Conservation (phyloP, 1,284 basidiomycete species). For the Athelia psychrophila region DNA sequence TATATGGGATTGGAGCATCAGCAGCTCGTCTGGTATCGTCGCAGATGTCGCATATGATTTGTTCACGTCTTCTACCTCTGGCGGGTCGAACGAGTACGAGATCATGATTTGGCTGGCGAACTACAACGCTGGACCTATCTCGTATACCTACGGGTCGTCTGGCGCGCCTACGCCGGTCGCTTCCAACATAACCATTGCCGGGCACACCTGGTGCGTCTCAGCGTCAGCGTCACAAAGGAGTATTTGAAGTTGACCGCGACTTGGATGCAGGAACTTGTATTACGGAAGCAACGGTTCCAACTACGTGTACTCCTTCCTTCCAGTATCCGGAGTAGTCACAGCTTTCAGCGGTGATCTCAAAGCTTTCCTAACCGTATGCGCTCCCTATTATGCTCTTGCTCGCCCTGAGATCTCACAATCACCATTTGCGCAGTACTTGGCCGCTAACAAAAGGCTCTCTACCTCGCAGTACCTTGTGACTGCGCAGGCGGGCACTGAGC, state of each 20-base stretch:
- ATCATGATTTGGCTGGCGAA: constrained; percentile 70
- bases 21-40: constrained; percentile 29
- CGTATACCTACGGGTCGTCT: constrained; percentile 38
- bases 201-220: constrained; percentile 41
- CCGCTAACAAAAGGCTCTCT: constrained; percentile 39
- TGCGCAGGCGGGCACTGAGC: constrained; percentile 44
- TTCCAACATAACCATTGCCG: constrained; percentile 43
- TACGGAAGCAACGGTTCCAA: constrained; percentile 54
- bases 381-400: neutral
- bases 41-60: constrained; percentile 61
- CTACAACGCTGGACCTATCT: constrained; percentile 57
- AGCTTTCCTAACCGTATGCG: constrained; percentile 47
- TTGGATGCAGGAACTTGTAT: constrained; percentile 48
- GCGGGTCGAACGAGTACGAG: constrained; percentile 53
- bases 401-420: neutral
- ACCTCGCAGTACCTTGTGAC: constrained; percentile 39
- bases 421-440: constrained; percentile 44
- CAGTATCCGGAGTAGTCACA: constrained; percentile 38
- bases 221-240: no score
- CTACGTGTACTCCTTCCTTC: constrained; percentile 63
- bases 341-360: constrained; percentile 57
- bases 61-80: constrained; percentile 52
- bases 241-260: no score
- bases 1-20: constrained; percentile 41
- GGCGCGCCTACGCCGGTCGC: constrained; percentile 48